Evolutionary conservation across 2,329 filamentous ascomycete species (phyloP), one percentile per base, ranked within the genome.

Genomic region (Neofusicoccum cordaticola): DNA sequence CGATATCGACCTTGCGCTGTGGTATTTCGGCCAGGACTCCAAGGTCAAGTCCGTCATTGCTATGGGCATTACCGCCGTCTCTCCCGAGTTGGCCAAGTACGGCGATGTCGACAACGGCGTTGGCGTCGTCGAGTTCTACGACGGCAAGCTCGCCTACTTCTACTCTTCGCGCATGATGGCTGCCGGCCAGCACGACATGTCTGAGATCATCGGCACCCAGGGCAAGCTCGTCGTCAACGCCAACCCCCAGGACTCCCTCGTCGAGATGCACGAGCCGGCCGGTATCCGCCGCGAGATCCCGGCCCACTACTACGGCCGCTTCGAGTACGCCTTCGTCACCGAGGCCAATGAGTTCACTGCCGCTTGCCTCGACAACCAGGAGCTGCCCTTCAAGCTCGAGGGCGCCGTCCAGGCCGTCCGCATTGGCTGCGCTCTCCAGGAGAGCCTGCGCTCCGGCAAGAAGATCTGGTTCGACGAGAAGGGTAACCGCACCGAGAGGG

Each of bases 91-190:
- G 35, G 76, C 79, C 60, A 82, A 85, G 67, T 80, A 86, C 74
- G 83, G 83, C 34, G 86, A 89, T 68, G 81, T 84, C 4, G 86
- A 89, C 70, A 89, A 88, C 67, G 86, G 84, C 2, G 80, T 88
- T 0, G 88, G 86, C 2, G 78, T 90, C 17, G 83, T 90, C 13
- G 88, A 90, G 74, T 90, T 90, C 74, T 84, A 82, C 70, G 82
- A 82, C 58, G 86, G 85, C 48, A 84, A 84, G 71, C 85, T 90
- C 51, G 87, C 86, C 1, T 86, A 89, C 71, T 84, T 89, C 66
- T 90, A 87, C 73, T 82, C 80, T 47, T 84, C 81, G 9, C 81
- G 87, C 13, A 90, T 89, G 85, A 90, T 90, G 84, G 85, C 87
- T 0, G 83, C 85, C 0, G 88, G 88, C 0, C 87, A 90, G 74